Evolutionary conservation across 352 stramenopile species (phyloP).

Genomic region (Phytophthora crassamura): DNA sequence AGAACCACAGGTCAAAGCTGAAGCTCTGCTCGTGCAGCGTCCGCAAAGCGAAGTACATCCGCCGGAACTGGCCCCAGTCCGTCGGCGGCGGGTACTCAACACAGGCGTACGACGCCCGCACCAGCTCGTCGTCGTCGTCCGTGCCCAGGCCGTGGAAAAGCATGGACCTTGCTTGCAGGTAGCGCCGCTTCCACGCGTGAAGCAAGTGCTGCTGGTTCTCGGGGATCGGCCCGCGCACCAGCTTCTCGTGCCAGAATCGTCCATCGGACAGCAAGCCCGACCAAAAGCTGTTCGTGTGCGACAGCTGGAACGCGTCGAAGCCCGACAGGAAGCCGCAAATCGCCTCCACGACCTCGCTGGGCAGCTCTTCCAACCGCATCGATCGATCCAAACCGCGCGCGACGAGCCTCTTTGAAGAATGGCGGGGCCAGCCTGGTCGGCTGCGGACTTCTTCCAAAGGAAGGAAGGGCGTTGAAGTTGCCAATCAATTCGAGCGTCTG

Average conservation of each 20-base stretch:
- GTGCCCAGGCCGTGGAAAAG: constrained; percentile 27
- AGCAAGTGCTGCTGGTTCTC: constrained; percentile 24
- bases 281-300: constrained; percentile 28
- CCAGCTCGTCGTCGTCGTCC: constrained; percentile 18
- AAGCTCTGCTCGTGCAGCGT: constrained; percentile 31
- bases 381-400: constrained; percentile 12
- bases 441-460: neutral
- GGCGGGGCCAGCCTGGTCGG: neutral
- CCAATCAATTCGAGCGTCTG: no score
- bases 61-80: constrained; percentile 28
- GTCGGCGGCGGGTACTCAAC: constrained; percentile 30
- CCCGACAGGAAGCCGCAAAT: constrained; percentile 26
- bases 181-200: constrained; percentile 31
- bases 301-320: constrained; percentile 38
- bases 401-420: constrained; percentile 17
- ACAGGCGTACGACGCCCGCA: constrained; percentile 25
- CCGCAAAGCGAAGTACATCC: constrained; percentile 27
- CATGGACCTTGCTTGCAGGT: constrained; percentile 31
- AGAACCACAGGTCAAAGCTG: constrained; percentile 54
- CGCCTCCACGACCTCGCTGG: constrained; percentile 17
- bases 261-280: constrained; percentile 30
- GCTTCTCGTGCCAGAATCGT: constrained; percentile 24
- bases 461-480: no score
- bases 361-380: constrained; percentile 29
- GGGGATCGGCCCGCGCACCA: constrained; percentile 18